Evolutionary conservation across 2,329 filamentous ascomycete genomes (phyloP).

Genomic region (Allantophomopsis cytisporea): DNA sequence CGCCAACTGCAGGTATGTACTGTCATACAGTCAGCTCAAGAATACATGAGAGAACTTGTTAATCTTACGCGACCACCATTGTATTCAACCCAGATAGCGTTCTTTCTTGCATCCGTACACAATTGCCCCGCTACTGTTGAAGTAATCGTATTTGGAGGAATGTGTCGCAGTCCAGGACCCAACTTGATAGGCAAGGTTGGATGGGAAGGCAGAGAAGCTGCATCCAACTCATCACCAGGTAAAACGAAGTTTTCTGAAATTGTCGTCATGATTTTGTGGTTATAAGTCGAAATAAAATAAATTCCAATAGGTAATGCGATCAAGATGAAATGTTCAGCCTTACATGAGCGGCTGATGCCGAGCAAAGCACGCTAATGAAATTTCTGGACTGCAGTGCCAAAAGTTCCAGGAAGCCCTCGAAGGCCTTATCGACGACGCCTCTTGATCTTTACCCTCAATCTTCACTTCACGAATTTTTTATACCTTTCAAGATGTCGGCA

Average conservation of each 20-base stretch:
- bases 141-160: slow-evolving; percentile 61
- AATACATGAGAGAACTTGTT: slow-evolving; percentile 6
- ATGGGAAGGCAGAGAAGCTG: slow-evolving; percentile 51
- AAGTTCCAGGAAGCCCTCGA: slow-evolving; percentile 4
- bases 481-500: too few relatives aligned
- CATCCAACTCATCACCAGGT: slow-evolving; percentile 65
- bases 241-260: slow-evolving; percentile 51
- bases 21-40: slow-evolving; percentile 21
- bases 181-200: slow-evolving; percentile 62
- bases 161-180: slow-evolving; percentile 71
- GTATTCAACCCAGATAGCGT: slow-evolving; percentile 65
- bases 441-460: too few relatives aligned
- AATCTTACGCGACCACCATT: slow-evolving; percentile 51
- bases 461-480: too few relatives aligned
- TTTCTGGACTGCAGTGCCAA: slow-evolving; percentile 14
- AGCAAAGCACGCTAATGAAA: slow-evolving; percentile 12
- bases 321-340: slow-evolving; percentile 13
- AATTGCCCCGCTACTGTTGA: slow-evolving; percentile 56
- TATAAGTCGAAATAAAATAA: background rate
- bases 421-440: too few relatives aligned
- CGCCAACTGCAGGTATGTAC: slow-evolving; percentile 69
- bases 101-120: slow-evolving; percentile 56
- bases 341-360: slow-evolving; percentile 8
- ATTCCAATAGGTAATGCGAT: background rate
- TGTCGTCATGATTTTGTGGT: slow-evolving; percentile 26